Evolutionary conservation across 371 early-diverging fungal genomes (phyloP).

Genomic region (Dipsacomyces acuminosporus): DNA sequence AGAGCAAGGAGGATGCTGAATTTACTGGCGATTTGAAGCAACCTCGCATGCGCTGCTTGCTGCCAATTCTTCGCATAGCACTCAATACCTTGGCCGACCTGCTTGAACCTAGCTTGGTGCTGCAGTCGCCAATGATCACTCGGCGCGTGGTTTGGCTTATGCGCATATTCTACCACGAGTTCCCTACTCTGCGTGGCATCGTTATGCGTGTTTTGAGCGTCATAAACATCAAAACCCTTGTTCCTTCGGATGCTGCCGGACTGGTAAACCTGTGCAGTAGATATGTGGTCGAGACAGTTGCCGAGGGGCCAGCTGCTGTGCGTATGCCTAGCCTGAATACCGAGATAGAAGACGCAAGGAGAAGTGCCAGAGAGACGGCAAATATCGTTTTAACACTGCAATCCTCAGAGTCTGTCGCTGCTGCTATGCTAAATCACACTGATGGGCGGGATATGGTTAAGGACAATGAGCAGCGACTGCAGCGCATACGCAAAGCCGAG

Average conservation of each 20-base stretch:
- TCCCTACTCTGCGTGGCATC: constrained; percentile 20
- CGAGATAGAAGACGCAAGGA: background rate
- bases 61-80: constrained; percentile 6
- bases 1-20: background rate
- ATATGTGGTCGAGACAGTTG: constrained; percentile 8
- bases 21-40: constrained; percentile 7
- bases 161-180: constrained; percentile 29
- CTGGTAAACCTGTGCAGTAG: constrained; percentile 14
- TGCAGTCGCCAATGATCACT: constrained; percentile 24
- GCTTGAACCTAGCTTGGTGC: constrained; percentile 15
- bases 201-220: constrained; percentile 19
- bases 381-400: background rate
- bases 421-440: too few relatives aligned
- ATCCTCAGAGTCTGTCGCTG: background rate
- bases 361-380: background rate
- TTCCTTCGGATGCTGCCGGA: constrained; percentile 13
- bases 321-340: constrained; percentile 1
- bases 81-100: constrained; percentile 23
- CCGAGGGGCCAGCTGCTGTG: background rate
- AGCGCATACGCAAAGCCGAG: too few relatives aligned
- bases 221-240: constrained; percentile 11
- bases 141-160: constrained; percentile 16
- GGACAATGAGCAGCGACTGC: too few relatives aligned
- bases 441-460: too few relatives aligned
- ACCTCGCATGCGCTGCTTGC: constrained; percentile 19